phyloP scores from a whole-genome alignment of 768 basidiomycete genomes.

The Coprinopsis strossmayeri region DNA sequence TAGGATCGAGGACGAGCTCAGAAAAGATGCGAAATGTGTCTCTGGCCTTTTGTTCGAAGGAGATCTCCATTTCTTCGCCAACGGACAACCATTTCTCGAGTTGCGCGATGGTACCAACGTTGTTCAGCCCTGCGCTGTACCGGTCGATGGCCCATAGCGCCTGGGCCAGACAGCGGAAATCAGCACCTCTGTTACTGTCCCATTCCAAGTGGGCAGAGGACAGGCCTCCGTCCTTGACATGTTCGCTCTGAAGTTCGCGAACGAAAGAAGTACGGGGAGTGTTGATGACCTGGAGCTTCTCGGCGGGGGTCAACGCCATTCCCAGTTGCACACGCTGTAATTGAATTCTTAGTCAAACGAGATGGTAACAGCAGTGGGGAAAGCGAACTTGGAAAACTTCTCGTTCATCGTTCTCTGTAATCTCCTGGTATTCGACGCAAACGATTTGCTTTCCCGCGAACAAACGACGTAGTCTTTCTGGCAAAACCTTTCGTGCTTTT shows the following conservation, averaged over 20 bases:
- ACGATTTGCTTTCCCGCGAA: conserved; percentile 75
- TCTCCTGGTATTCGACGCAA: conserved; percentile 70
- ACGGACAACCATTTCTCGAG: conserved; percentile 48
- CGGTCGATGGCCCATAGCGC: conserved; percentile 45
- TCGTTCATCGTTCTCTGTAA: conserved; percentile 50
- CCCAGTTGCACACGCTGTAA: conserved; percentile 69
- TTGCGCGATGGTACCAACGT: conserved; percentile 25
- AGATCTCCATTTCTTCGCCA: conserved; percentile 20
- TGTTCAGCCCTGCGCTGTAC: conserved; percentile 17
- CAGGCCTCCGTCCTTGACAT: conserved; percentile 33
- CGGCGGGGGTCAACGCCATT: conserved; percentile 70
- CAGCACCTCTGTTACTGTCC: conserved; percentile 41
- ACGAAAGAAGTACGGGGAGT: conserved; percentile 53
- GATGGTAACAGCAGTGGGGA: neutral
- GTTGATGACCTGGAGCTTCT: conserved; percentile 63
- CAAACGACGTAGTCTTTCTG: conserved; percentile 46
- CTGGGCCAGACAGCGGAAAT: conserved; percentile 55
- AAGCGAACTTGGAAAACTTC: conserved; percentile 63
- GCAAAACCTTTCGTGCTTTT: conserved; percentile 30
- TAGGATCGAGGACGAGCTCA: conserved; percentile 32
- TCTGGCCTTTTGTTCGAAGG: conserved; percentile 27
- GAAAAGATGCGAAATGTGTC: conserved; percentile 43
- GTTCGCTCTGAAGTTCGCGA: conserved; percentile 43
- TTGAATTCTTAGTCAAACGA: conserved; percentile 1
- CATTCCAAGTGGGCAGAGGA: conserved; percentile 36